Evolutionary conservation across 768 basidiomycete species (phyloP), one percentile per base, ranked within the genome.

Genomic region (Antrodiella citrinella): DNA sequence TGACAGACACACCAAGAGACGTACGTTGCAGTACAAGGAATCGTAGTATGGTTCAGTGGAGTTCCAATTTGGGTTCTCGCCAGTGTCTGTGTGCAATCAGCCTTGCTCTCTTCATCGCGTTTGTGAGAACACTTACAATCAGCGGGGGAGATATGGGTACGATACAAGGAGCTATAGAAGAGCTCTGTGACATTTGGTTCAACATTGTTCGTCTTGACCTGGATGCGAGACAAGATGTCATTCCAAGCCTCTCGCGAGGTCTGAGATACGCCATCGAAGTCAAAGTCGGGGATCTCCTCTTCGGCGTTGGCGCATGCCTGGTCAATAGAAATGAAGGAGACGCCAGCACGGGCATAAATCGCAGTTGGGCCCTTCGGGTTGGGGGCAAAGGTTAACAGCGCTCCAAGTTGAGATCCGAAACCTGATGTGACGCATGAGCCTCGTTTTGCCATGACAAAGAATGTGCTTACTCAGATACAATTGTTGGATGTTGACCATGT

Each of bases 21-120:
- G n/a, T 52, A 80, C 81, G 50, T 84, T 83, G 65, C 82, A 84
- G 53, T 84, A 83, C 46, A 82, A 71, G 0, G 81, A 81, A 60
- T 84, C 81, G 49, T 72, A 83, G 53, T 84, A 84, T 0, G 82
- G 81, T 54, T 82, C 81, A 0, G 71, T 71, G 0, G 81, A 83
- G 45, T 74, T 72, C 81, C 81, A 83, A 44, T 70, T 72, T 0
- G 80, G 77, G 52, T 82, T 82, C 62, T 84, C 82, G 20, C 77
- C 80, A 3, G 76, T 78, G 57, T 82, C 81, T 81, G 48, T 13
- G 41, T 26, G 41, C 47, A 26, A 47, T 38, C 24, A 9, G 22
- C 9, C 20, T 23, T 44, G n/a, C n/a, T n/a, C n/a, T n/a, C n/a
- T n/a, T n/a, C n/a, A n/a, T n/a, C n/a, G n/a, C n/a, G n/a, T n/a